phyloP scores from a whole-genome alignment of 2,329 filamentous ascomycete genomes.

The Fusarium pilosicola region DNA sequence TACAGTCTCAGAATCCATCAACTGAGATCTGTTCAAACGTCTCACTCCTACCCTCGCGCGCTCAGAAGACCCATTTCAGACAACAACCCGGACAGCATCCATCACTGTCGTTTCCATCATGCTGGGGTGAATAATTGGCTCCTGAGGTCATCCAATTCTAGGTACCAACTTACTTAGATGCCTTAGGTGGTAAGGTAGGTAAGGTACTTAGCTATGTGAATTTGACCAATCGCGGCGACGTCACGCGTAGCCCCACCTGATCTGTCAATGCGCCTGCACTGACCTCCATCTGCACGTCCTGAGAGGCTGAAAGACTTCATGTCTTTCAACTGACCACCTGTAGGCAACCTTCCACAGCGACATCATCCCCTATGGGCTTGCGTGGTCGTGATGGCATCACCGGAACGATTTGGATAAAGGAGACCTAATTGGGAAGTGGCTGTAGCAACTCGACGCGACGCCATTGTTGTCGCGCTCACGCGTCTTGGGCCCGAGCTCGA shows the following conservation, averaged over 20 bases:
- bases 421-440: background rate
- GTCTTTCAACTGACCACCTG: slow-evolving; percentile 10
- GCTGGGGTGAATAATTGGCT: background rate
- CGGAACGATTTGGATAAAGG: background rate
- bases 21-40: background rate
- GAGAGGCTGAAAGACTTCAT: slow-evolving; percentile 11
- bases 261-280: slow-evolving; percentile 11
- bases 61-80: background rate
- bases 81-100: background rate
- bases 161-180: background rate
- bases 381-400: slow-evolving; percentile 23
- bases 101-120: background rate
- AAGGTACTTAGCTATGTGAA: background rate
- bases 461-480: background rate
- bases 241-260: background rate
- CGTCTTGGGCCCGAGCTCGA: slow-evolving; percentile 1
- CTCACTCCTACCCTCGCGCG: background rate
- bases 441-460: background rate
- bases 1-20: background rate
- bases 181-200: background rate
- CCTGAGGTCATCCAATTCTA: background rate
- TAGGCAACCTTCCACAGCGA: slow-evolving; percentile 4
- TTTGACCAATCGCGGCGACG: slow-evolving; percentile 2
- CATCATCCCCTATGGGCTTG: slow-evolving; percentile 1
- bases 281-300: background rate